Conservation (phyloP, 2,329 filamentous ascomycete genomes). For the Myotisia sp. region DNA sequence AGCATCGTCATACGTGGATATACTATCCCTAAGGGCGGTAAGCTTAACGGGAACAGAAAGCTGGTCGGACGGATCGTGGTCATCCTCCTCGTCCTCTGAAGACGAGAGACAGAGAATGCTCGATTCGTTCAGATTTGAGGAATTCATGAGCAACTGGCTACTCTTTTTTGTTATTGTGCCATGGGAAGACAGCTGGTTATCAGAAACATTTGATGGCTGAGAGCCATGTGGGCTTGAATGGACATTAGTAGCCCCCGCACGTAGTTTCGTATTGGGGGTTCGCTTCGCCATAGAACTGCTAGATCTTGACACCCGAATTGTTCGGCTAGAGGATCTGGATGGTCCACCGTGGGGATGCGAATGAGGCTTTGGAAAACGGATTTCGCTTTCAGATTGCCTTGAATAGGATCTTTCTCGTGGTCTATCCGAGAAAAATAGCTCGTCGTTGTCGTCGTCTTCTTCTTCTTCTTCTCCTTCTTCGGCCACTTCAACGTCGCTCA, state of each 20-base stretch:
- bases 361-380: too few species aligned
- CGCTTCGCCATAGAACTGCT: too few species aligned
- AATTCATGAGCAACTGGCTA: slow-evolving; percentile 25
- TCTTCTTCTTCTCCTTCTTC: not conserved
- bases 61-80: slow-evolving; percentile 7
- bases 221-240: not conserved
- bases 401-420: too few species aligned
- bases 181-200: not conserved
- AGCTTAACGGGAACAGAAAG: slow-evolving; percentile 10
- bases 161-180: slow-evolving; percentile 22
- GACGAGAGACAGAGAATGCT: slow-evolving; percentile 37
- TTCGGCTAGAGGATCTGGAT: too few species aligned
- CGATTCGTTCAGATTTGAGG: slow-evolving; percentile 29
- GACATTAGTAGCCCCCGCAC: too few species aligned
- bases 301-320: too few species aligned
- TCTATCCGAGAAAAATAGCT: too few species aligned
- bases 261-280: too few species aligned
- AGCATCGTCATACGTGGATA: slow-evolving; percentile 27
- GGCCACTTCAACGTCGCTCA: slow-evolving; percentile 17
- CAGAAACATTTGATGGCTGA: not conserved
- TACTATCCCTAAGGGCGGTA: slow-evolving; percentile 23
- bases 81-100: slow-evolving; percentile 31
- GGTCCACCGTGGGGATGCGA: too few species aligned
- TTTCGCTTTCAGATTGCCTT: too few species aligned
- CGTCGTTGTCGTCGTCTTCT: slow-evolving; percentile 6